A percentile compares a stretch with the other conserved stretches of the same genome.
These are phyloP conservation scores for Populus hybrid DNA, from an alignment of 441 rosid genomes.

Conservation along the genomic window DNA sequence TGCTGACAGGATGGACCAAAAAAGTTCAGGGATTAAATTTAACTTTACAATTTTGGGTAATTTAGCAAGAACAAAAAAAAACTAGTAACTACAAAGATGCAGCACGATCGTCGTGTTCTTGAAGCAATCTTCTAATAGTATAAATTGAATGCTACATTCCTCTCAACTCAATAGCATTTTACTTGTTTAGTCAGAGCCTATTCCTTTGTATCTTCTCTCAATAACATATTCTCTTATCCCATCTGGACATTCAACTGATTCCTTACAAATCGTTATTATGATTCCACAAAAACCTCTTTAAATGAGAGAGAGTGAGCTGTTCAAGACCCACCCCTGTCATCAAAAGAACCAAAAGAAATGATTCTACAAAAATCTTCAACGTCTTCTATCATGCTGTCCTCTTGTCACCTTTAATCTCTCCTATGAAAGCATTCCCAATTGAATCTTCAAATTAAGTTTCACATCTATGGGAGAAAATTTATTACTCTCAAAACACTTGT, in stretches of 20 bases:
- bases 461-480: neutral
- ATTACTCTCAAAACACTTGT: constrained; percentile 58
- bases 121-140: neutral
- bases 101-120: neutral
- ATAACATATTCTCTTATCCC: neutral
- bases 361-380: neutral
- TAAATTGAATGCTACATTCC: neutral
- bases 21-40: too few relatives aligned
- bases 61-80: too few relatives aligned
- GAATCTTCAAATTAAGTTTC: neutral
- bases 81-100: neutral
- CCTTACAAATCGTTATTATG: neutral
- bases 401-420: neutral
- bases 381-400: neutral
- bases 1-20: too few relatives aligned
- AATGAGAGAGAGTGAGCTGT: neutral
- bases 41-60: too few relatives aligned
- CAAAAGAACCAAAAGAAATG: neutral
- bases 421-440: neutral
- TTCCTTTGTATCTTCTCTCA: neutral
- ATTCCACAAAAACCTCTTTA: neutral
- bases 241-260: neutral
- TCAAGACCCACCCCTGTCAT: neutral
- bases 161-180: neutral
- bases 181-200: neutral